Percentiles rank a stretch among this genome's conserved stretches.
phyloP scores from a whole-genome alignment of 2,329 filamentous ascomycete genomes.

The Colletotrichum euphorbiae region DNA sequence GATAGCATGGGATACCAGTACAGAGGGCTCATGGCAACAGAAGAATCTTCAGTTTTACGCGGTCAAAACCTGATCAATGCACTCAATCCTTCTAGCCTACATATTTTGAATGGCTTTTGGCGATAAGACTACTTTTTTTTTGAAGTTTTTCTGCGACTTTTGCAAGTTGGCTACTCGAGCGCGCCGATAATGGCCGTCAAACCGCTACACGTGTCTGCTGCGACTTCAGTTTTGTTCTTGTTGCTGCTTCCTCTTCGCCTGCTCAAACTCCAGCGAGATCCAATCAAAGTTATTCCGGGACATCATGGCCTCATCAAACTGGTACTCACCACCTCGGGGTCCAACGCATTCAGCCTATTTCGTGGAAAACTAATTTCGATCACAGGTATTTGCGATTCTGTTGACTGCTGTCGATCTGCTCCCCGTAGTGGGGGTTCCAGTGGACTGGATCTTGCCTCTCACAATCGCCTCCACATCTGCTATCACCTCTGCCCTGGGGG shows the following conservation, averaged over 20 bases:
- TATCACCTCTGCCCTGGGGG: not conserved
- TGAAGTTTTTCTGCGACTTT: no score
- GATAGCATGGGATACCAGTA: not conserved
- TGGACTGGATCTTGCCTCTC: not conserved
- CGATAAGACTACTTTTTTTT: no score
- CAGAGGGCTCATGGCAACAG: no score
- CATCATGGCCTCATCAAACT: conserved; percentile 4
- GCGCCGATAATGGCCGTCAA: not conserved
- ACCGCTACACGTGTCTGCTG: not conserved
- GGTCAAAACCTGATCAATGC: no score
- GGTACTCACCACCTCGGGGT: not conserved
- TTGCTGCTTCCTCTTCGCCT: conserved; percentile 6
- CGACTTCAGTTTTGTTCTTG: conserved; percentile 1
- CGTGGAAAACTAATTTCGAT: not conserved
- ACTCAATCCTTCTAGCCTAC: no score
- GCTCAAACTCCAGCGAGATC: not conserved
- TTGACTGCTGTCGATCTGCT: not conserved
- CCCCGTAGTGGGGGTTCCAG: not conserved
- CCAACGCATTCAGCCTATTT: not conserved
- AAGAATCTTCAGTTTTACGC: no score
- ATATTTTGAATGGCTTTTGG: no score
- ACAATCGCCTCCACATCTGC: not conserved
- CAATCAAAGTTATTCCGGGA: conserved; percentile 8
- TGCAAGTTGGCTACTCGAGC: not conserved
- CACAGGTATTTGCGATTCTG: not conserved